Conservation (phyloP, 257 asterid genomes). For the Solanum virginianum region DNA sequence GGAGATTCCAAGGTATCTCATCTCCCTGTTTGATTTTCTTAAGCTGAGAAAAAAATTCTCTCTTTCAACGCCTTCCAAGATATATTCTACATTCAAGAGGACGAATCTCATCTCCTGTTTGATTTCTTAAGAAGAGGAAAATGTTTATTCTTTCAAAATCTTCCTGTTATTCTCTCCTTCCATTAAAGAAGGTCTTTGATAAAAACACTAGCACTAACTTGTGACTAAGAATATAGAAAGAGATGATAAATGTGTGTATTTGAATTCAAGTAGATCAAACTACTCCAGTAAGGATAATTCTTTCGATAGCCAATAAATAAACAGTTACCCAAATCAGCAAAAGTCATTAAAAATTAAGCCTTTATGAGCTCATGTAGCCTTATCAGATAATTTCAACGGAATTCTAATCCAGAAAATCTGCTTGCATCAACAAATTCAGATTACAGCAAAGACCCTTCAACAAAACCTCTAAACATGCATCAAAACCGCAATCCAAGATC, state of each 20-base stretch:
- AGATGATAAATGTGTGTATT: not conserved
- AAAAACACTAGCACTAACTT: not conserved
- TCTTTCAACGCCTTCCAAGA: not conserved
- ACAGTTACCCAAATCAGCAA: not conserved
- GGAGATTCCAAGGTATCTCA: not conserved
- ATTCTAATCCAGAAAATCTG: not conserved
- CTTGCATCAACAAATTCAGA: not conserved
- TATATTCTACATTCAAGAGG: not conserved
- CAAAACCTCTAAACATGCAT: not conserved
- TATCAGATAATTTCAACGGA: not conserved
- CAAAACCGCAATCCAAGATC: not conserved
- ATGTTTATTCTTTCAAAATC: not conserved
- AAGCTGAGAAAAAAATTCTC: not conserved
- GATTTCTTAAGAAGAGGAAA: not conserved
- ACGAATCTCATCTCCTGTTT: not conserved
- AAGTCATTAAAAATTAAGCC: not conserved
- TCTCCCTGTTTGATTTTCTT: not conserved
- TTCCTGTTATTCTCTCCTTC: not conserved
- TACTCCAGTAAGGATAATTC: not conserved
- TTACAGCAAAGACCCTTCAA: not conserved
- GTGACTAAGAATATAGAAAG: not conserved
- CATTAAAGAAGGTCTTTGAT: not conserved
- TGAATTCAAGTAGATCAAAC: not conserved
- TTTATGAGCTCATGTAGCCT: not conserved
- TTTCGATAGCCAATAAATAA: not conserved